These are phyloP conservation scores for Talaromyces sp. DNA, from an alignment of 2,329 filamentous ascomycete genomes.

Conservation along the genomic window DNA sequence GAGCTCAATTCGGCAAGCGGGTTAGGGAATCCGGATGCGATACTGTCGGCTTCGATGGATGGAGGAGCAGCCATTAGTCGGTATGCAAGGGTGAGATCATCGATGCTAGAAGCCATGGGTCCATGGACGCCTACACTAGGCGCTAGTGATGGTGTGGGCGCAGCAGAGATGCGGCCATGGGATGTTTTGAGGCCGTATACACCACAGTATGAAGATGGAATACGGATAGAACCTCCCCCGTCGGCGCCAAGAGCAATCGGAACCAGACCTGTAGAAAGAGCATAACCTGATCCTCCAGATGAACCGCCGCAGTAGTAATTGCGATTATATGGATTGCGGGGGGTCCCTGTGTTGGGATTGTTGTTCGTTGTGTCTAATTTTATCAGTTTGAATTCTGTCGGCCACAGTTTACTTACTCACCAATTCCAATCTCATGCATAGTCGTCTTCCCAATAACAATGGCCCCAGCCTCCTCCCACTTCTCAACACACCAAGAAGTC, in stretches of 20 bases:
- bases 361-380: constrained; percentile 70
- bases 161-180: constrained; percentile 63
- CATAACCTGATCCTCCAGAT: constrained; percentile 71
- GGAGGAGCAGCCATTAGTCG: constrained; percentile 73
- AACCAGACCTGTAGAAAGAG: constrained; percentile 65
- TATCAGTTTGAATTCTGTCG: background rate
- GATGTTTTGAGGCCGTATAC: constrained; percentile 77
- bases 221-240: constrained; percentile 70
- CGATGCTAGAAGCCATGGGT: constrained; percentile 70
- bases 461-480: constrained; percentile 70
- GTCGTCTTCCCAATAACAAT: constrained; percentile 71
- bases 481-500: constrained; percentile 68
- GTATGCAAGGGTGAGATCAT: constrained; percentile 79
- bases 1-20: constrained; percentile 48
- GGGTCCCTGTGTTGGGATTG: constrained; percentile 71
- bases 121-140: constrained; percentile 66
- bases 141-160: constrained; percentile 58
- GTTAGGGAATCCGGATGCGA: constrained; percentile 59
- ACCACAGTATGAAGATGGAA: constrained; percentile 73
- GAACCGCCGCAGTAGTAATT: constrained; percentile 78
- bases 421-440: constrained; percentile 77
- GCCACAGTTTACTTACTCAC: constrained; percentile 31
- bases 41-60: constrained; percentile 50
- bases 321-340: constrained; percentile 72
- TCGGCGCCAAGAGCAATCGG: constrained; percentile 72